Conservation (phyloP, 2,329 filamentous ascomycete species). For the Venturia pyrina region DNA sequence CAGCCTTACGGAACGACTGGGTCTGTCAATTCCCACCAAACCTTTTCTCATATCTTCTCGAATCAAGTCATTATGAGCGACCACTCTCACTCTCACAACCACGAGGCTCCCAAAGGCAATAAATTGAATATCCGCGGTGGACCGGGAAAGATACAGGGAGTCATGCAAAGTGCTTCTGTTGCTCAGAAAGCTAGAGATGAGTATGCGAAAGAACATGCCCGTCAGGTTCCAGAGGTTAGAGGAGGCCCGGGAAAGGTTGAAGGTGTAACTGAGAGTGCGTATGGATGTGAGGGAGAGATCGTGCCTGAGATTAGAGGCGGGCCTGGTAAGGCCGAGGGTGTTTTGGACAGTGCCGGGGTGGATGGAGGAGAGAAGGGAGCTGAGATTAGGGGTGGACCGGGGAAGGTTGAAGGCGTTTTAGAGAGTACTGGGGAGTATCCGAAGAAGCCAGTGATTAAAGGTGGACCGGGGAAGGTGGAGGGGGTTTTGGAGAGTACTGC, state of each 20-base stretch:
- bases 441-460: neutral
- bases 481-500: neutral
- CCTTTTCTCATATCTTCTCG: neutral
- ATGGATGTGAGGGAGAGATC: neutral
- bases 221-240: neutral
- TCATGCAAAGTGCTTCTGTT: conserved; percentile 8
- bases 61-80: neutral
- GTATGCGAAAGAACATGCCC: neutral
- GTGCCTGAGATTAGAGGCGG: conserved; percentile 2
- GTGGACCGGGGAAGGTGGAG: neutral
- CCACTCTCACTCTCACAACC: neutral
- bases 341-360: neutral
- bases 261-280: neutral
- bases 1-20: neutral
- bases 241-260: neutral
- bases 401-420: neutral
- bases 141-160: conserved; percentile 4
- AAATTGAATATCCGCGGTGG: conserved; percentile 6
- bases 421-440: neutral
- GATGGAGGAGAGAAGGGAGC: neutral
- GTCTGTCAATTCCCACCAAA: neutral
- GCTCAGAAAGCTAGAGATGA: neutral
- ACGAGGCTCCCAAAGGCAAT: neutral
- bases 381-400: neutral
- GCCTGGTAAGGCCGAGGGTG: conserved; percentile 1